phyloP scores from a whole-genome alignment of 306 rosid species.

The Casuarina equisetifolia region DNA sequence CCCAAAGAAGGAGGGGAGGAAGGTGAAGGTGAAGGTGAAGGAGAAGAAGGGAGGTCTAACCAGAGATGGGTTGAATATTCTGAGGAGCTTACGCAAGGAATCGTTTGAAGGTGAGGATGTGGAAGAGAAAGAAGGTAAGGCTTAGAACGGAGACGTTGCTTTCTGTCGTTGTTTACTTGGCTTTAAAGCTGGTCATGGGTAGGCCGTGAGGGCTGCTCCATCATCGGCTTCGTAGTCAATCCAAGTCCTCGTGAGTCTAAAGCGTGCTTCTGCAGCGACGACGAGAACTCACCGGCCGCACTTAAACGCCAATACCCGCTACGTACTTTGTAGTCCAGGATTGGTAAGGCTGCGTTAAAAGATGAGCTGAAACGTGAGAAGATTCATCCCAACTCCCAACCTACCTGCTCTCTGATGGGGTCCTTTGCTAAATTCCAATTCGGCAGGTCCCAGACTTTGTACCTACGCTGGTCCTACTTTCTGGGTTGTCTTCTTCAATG shows the following conservation, averaged over 20 bases:
- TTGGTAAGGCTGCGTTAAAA: neutral
- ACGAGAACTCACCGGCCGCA: constrained; percentile 7
- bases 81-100: neutral
- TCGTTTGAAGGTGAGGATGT: constrained; percentile 10
- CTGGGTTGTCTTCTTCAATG: neutral
- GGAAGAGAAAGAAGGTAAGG: constrained; percentile 15
- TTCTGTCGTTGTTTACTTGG: constrained; percentile 40
- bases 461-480: neutral
- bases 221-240: neutral
- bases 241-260: neutral
- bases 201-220: constrained; percentile 24
- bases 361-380: too few relatives aligned
- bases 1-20: neutral
- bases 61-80: neutral
- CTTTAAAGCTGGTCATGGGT: constrained; percentile 56
- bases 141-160: constrained; percentile 33
- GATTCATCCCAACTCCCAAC: constrained; percentile 34
- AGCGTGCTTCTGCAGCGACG: neutral
- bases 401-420: constrained; percentile 33
- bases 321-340: neutral
- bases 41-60: neutral
- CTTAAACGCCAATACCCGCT: too few relatives aligned
- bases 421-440: constrained; percentile 9
- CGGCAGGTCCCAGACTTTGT: neutral
- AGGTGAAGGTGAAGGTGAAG: neutral